Evolutionary conservation across 1,139 yeast genomes (phyloP), one percentile per base, ranked within the genome.

Genomic region (Candida glucosophila): DNA sequence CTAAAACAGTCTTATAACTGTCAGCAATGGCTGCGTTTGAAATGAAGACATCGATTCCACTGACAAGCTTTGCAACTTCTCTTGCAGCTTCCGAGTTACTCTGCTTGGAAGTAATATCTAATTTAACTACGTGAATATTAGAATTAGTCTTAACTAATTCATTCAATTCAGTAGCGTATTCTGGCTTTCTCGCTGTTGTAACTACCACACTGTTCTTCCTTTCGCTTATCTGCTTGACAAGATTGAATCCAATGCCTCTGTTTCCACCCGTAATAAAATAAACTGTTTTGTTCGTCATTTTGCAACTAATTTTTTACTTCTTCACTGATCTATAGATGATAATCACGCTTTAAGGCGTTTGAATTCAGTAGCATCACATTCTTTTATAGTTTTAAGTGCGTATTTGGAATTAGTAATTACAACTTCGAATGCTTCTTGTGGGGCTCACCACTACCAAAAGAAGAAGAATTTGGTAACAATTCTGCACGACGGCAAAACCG

Each of bases 261-360:
- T 41, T 43, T 5, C 36, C 48, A 14, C 52, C 52, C 17, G 44
- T 40, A 15, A 46, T 30, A 16, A 46, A 40, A 26, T 41, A 43
- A 8, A 29, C 31, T 19, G 23, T 24, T 17, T 18, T n/a, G 4
- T 19, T 15, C 4, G 23, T n/a, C 29, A 27, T 27, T n/a, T 18
- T n/a, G n/a, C n/a, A n/a, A n/a, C n/a, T n/a, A n/a, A n/a, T n/a
- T n/a, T n/a, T n/a, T n/a, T n/a, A n/a, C n/a, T n/a, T n/a, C n/a
- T n/a, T n/a, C n/a, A n/a, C n/a, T n/a, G n/a, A n/a, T n/a, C n/a
- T n/a, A n/a, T n/a, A n/a, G n/a, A n/a, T n/a, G n/a, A n/a, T n/a
- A n/a, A n/a, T n/a, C n/a, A n/a, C n/a, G n/a, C n/a, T n/a, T n/a
- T n/a, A n/a, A n/a, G n/a, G n/a, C n/a, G n/a, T n/a, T n/a, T n/a